phyloP scores from a whole-genome alignment of 2,329 filamentous ascomycete species.

The Monosporascus cannonballus region DNA sequence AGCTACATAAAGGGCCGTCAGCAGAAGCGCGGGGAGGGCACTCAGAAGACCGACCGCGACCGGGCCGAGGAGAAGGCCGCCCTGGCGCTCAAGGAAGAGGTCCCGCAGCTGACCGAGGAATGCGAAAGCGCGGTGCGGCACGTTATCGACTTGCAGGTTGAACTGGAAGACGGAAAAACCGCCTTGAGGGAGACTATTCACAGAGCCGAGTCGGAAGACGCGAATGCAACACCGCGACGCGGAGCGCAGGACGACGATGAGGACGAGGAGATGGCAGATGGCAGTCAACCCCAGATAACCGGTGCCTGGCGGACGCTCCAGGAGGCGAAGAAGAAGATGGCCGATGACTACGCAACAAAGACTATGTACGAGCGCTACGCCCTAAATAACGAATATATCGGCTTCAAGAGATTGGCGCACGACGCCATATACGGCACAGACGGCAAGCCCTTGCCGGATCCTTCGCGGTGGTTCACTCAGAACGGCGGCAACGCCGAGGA shows the following conservation, averaged over 20 bases:
- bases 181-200: constrained; percentile 32
- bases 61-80: constrained; percentile 32
- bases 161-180: constrained; percentile 41
- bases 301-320: constrained; percentile 30
- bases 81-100: constrained; percentile 30
- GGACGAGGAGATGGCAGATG: constrained; percentile 19
- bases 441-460: constrained; percentile 45
- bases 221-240: constrained; percentile 8
- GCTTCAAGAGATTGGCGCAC: constrained; percentile 55
- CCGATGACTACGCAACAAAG: constrained; percentile 36
- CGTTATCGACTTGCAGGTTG: constrained; percentile 43
- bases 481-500: constrained; percentile 30
- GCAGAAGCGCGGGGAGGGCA: constrained; percentile 27
- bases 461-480: constrained; percentile 47
- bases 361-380: constrained; percentile 44
- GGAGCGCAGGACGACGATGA: constrained; percentile 16
- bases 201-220: constrained; percentile 20
- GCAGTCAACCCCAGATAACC: constrained; percentile 15
- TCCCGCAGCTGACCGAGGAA: constrained; percentile 35
- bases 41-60: constrained; percentile 31
- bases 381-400: constrained; percentile 51
- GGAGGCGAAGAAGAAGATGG: constrained; percentile 30
- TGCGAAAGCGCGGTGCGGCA: constrained; percentile 42
- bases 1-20: constrained; percentile 26
- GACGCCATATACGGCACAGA: constrained; percentile 43